Conservation (phyloP, 495 filamentous ascomycete species). For the Aspergillus homomorphus region DNA sequence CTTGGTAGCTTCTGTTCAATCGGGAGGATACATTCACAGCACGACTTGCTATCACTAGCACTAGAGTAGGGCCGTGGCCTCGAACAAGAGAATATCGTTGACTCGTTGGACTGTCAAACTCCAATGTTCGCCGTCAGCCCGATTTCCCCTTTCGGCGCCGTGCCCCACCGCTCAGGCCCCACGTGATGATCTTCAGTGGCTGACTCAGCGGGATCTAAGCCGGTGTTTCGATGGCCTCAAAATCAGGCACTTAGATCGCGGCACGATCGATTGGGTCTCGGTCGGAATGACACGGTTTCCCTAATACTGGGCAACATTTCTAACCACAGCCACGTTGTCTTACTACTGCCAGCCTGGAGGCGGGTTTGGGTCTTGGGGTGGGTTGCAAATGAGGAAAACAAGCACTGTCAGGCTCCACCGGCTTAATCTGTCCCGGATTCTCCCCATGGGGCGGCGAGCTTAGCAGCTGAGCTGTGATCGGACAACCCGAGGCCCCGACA, state of each 20-base stretch:
- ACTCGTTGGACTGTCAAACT: slow-evolving; percentile 8
- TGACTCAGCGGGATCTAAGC: slow-evolving; percentile 13
- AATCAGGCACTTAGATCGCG: background rate
- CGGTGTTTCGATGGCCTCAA: background rate
- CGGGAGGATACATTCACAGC: slow-evolving; percentile 8
- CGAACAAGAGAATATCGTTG: background rate
- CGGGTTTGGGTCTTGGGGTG: background rate
- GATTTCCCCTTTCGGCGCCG: slow-evolving; percentile 24
- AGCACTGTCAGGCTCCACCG: slow-evolving; percentile 3
- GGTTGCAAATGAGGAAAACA: background rate
- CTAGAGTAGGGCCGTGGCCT: slow-evolving; percentile 1
- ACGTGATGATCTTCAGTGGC: slow-evolving; percentile 17
- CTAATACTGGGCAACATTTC: background rate
- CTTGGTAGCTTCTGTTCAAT: slow-evolving; percentile 8
- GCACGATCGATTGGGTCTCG: background rate
- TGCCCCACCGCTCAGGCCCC: slow-evolving; percentile 16
- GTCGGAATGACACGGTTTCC: background rate
- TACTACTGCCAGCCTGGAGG: background rate
- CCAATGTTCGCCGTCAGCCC: slow-evolving; percentile 25
- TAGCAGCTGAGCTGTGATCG: background rate
- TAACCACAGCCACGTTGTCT: background rate
- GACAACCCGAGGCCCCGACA: background rate
- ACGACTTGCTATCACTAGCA: background rate
- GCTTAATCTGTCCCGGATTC: slow-evolving; percentile 4
- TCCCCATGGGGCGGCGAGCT: slow-evolving; percentile 13